A percentile compares a stretch with the other conserved stretches of the same genome.
Conservation (phyloP, 2,329 filamentous ascomycete species). For the Colletotrichum tropicicola region DNA sequence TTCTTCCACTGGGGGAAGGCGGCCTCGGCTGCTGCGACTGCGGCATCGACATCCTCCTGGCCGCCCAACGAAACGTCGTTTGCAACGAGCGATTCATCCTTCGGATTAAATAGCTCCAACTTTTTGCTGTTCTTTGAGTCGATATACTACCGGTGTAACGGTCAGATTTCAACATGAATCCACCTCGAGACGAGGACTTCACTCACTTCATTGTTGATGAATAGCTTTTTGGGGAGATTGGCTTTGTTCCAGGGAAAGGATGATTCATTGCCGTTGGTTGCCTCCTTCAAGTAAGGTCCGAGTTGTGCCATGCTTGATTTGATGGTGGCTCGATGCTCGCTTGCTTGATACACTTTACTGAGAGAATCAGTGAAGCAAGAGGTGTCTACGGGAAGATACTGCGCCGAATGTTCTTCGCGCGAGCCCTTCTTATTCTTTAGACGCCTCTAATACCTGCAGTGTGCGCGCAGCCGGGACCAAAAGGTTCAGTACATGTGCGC, state of each 20-base stretch:
- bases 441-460: no score
- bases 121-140: constrained; percentile 54
- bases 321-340: not conserved
- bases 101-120: constrained; percentile 58
- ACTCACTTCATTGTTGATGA: constrained; percentile 47
- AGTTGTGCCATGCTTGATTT: constrained; percentile 34
- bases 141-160: constrained; percentile 40
- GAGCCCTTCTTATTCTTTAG: no score
- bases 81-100: constrained; percentile 57
- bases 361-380: no score
- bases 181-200: not conserved
- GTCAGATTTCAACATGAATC: not conserved
- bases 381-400: no score
- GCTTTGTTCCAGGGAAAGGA: constrained; percentile 38
- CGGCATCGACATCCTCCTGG: constrained; percentile 55
- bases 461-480: no score
- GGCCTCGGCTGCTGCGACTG: constrained; percentile 56
- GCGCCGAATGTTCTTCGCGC: no score
- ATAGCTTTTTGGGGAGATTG: constrained; percentile 46
- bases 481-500: no score
- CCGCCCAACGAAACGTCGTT: constrained; percentile 56
- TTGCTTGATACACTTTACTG: no score
- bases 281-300: constrained; percentile 33
- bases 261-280: constrained; percentile 3
- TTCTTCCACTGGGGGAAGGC: constrained; percentile 55